phyloP scores from a whole-genome alignment of 1,284 basidiomycete species.

The Apiotrichum brassicae region DNA sequence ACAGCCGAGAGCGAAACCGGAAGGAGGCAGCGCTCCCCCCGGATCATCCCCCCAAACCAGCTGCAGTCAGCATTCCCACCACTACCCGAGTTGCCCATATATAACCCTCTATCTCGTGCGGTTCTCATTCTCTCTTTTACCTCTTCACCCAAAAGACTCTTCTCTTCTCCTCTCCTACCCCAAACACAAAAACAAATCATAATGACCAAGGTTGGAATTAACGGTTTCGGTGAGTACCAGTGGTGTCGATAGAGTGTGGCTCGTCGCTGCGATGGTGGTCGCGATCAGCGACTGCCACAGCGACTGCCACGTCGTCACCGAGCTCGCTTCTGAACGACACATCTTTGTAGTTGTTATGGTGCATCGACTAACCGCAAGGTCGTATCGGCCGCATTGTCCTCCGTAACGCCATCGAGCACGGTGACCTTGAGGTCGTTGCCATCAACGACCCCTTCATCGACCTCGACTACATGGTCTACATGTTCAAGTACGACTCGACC shows the following conservation, averaged over 20 bases:
- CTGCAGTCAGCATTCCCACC: too few relatives aligned
- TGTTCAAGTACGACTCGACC: slow-evolving; percentile 99
- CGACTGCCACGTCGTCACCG: too few relatives aligned
- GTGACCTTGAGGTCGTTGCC: slow-evolving; percentile 74
- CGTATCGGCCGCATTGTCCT: slow-evolving; percentile 97
- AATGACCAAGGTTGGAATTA: slow-evolving; percentile 78
- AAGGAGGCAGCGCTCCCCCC: too few relatives aligned
- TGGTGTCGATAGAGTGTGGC: too few relatives aligned
- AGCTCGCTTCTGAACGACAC: too few relatives aligned
- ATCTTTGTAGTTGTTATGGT: too few relatives aligned
- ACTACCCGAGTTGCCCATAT: too few relatives aligned
- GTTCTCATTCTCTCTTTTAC: slow-evolving; percentile 31
- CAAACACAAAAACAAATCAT: slow-evolving; percentile 12
- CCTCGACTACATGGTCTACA: slow-evolving; percentile 97
- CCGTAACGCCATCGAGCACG: slow-evolving; percentile 75
- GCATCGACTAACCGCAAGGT: slow-evolving; percentile 56
- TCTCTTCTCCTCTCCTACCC: not conserved
- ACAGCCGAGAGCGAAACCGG: too few relatives aligned
- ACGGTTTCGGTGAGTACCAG: slow-evolving; percentile 74
- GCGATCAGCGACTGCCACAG: too few relatives aligned
- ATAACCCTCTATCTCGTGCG: slow-evolving; percentile 13
- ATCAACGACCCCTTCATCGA: slow-evolving; percentile 96
- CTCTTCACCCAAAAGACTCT: too few relatives aligned
- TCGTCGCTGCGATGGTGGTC: too few relatives aligned
- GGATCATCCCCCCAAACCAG: slow-evolving; percentile 1